Base-by-base conservation (phyloP, 2,329 filamentous ascomycete genomes). In the Zalaria sp. region DNA sequence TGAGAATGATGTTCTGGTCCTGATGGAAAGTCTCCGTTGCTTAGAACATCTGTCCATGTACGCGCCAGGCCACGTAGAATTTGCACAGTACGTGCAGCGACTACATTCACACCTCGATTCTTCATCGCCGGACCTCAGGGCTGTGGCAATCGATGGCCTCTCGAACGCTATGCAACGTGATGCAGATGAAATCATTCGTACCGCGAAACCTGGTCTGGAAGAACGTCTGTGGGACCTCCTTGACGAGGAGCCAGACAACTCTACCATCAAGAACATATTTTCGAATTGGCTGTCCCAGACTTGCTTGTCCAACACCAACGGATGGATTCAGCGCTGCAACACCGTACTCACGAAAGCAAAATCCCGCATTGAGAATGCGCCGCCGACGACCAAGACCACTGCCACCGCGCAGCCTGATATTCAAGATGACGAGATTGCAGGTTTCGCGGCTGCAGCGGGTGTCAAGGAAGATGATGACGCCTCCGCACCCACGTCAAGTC, bases 81-180 rank as follows among this genome's bases (percentile, higher is more conserved):
- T 93, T 52, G 67, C 70, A 1, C 78, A 79, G 43, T 96, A 98
- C 53, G 86, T 98, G 34, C 81, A 77, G 51, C 70, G 81, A 10
- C 64, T 98, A 8, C 89, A 96, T 55, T 75, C 71, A 37, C 81
- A 89, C 48, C 69, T 96, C 34, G 74, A 77, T 35, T 85, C 82
- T 0, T 70, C 75, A 11, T 75, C 81, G 40, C 65, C 71, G 4
- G 72, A 81, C 18, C 73, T 96, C 34, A 75, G 81, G 41, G 81
- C 88, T 53, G 81, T 83, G 47, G 86, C 88, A 2, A 75, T 95
- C 8, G 83, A 93, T 56, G 89, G 88, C 1, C 66, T 98, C 1
- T 88, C 93, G 54, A 94, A 93, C 48, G 71, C 96, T 31, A 96
- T 98, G 88, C 89, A 94, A 60, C 75, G 87, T 37, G 81, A 93